Base-by-base conservation (phyloP, 176 grass and related monocot species). In the Lolium rigidum region DNA sequence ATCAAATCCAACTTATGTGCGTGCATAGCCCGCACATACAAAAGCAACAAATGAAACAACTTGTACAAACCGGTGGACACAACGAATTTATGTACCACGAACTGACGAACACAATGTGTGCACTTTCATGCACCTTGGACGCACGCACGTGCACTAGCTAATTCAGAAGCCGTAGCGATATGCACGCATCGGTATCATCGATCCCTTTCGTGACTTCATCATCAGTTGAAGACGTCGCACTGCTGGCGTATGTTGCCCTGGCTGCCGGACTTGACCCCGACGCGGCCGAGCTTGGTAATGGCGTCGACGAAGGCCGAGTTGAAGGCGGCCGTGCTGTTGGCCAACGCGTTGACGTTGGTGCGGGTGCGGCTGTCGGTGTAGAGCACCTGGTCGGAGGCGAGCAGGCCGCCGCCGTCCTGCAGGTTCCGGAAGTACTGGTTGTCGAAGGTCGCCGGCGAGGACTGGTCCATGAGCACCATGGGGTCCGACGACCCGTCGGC, bases 361-460 rank as follows among this genome's bases (percentile, higher is more conserved):
- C 85, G 80, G 31, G 96, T 94, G 39, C 88, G 83, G 83, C 60
- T 70, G 84, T 95, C 91, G n/a, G 88, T 69, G 90, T 85, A 92
- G 75, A 98, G 96, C 61, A 91, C 24, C 77, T 91, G 67, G 85
- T 95, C 91, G 71, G 94, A 93, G 84, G 60, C 78, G 13, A 95
- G 87, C 51, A 95, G 86, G 2, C 86, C 90, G 39, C 86, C 90
- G 69, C 71, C 70, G 90, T 91, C 90, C 82, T 88, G 86, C 51
- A 98, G 81, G 78, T 98, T 98, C 78, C 67, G 73, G 93, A 81
- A 98, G 90, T 91, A 98, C 78, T 95, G 88, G 89, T 98, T 98
- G 88, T 98, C 95, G 47, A 98, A 92, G 38, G 15, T 39, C 3
- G 87, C 48, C 12, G 95, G 95, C 10, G 91, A 91, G 24, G 89